Conservation (phyloP, 805 yeast genomes). For the Tetrapisispora namnaoensis region DNA sequence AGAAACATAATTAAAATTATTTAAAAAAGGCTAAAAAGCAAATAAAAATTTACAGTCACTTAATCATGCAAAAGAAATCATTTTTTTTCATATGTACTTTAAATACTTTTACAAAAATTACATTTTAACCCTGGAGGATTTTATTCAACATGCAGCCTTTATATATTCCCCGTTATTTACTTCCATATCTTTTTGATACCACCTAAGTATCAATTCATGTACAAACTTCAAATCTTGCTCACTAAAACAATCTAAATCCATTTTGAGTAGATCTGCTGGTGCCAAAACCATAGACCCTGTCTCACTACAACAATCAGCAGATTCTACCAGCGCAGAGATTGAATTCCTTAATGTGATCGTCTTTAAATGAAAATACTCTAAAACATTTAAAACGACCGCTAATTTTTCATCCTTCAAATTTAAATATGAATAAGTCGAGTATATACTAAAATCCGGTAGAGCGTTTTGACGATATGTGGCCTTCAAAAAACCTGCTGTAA, state of each 20-base stretch:
- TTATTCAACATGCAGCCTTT: constrained; percentile 1
- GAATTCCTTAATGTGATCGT: constrained; percentile 10
- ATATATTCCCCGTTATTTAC: constrained; percentile 2
- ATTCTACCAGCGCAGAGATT: constrained; percentile 10
- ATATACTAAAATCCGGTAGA: not conserved
- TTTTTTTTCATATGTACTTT: not conserved
- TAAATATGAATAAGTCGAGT: not conserved
- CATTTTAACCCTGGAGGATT: not conserved
- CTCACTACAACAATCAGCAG: constrained; percentile 8
- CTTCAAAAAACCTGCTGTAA: constrained; percentile 22
- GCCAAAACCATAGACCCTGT: constrained; percentile 10
- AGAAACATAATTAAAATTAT: too few relatives aligned
- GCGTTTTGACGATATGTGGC: constrained; percentile 18
- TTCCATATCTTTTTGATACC: constrained; percentile 15
- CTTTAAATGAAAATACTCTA: constrained; percentile 15
- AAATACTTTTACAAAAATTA: not conserved
- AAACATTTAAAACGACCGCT: constrained; percentile 3
- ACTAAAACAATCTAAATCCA: constrained; percentile 28
- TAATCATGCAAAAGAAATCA: not conserved
- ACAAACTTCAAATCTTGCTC: constrained; percentile 22
- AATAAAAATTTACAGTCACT: not conserved
- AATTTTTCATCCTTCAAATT: constrained; percentile 1
- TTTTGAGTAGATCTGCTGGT: constrained; percentile 13
- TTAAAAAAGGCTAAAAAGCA: not conserved
- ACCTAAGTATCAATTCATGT: constrained; percentile 11